Conservation (phyloP, 202 grass and related monocot genomes). For the Hordeum pubiflorum region DNA sequence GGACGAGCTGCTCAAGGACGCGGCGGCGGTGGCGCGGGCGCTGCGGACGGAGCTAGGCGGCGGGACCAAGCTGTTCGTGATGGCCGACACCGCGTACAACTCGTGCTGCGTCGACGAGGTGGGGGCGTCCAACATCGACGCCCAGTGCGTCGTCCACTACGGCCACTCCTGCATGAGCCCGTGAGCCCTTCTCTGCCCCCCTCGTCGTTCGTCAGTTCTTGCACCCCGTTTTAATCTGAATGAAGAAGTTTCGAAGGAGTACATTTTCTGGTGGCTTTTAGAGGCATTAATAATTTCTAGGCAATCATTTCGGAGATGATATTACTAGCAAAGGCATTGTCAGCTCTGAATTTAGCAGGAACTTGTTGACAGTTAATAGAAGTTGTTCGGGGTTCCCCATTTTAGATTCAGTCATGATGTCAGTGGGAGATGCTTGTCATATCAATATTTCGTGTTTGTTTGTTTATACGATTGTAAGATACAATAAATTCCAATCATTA, state of each 20-base stretch:
- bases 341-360: background rate
- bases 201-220: background rate
- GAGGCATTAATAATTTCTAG: background rate
- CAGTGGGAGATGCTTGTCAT: background rate
- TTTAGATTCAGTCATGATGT: background rate
- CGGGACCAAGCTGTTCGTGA: constrained; percentile 55
- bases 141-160: constrained; percentile 84
- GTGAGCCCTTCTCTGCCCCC: constrained; percentile 28
- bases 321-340: background rate
- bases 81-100: constrained; percentile 89
- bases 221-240: background rate
- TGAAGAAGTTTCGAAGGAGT: background rate
- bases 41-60: constrained; percentile 55
- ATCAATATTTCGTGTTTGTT: background rate
- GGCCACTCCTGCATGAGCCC: constrained; percentile 97
- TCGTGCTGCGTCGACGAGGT: constrained; percentile 94
- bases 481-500: background rate
- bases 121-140: constrained; percentile 72
- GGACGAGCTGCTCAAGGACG: constrained; percentile 84
- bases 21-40: constrained; percentile 39
- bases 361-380: background rate
- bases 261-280: background rate
- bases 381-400: background rate
- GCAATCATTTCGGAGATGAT: background rate
- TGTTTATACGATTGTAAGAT: background rate